These are phyloP conservation scores for Claviceps cyperi DNA, from an alignment of 2,329 filamentous ascomycete species.

Conservation along the genomic window DNA sequence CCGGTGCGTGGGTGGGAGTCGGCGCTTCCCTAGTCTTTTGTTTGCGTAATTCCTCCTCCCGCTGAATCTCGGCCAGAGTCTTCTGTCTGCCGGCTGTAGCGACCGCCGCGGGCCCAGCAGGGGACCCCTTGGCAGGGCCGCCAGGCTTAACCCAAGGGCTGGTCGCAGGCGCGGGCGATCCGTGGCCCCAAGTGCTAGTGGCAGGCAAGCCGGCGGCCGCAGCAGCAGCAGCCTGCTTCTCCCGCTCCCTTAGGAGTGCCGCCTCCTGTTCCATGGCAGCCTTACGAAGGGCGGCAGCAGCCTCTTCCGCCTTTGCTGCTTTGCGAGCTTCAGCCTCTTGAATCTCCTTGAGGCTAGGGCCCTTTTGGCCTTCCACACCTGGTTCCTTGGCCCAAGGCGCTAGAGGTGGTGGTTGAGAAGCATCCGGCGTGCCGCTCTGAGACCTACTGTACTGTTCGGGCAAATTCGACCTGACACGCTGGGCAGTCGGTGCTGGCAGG, in stretches of 20 bases:
- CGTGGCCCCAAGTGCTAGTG: conserved; percentile 76
- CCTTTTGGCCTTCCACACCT: conserved; percentile 55
- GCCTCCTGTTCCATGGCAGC: conserved; percentile 68
- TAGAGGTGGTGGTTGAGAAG: conserved; percentile 49
- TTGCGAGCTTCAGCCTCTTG: conserved; percentile 91
- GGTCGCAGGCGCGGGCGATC: conserved; percentile 52
- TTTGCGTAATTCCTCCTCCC: conserved; percentile 76
- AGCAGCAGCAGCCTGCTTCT: conserved; percentile 33
- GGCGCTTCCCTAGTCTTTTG: conserved; percentile 47
- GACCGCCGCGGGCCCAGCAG: conserved; percentile 11
- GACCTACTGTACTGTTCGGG: conserved; percentile 62
- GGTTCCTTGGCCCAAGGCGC: conserved; percentile 92
- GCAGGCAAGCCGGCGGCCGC: conserved; percentile 71
- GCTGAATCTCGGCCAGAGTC: conserved; percentile 89
- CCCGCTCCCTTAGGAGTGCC: conserved; percentile 43
- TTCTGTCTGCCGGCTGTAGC: conserved; percentile 47
- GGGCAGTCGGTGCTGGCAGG: conserved; percentile 75
- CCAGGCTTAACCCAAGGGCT: conserved; percentile 56
- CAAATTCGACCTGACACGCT: conserved; percentile 69
- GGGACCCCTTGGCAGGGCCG: conserved; percentile 26
- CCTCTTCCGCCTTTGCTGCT: conserved; percentile 76
- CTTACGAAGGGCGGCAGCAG: conserved; percentile 62
- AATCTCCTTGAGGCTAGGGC: conserved; percentile 88
- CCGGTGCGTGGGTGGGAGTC: conserved; percentile 31
- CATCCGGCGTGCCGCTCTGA: conserved; percentile 61